Evolutionary conservation across 1,284 basidiomycete species (phyloP).

Genomic region (Porodaedalea pini): DNA sequence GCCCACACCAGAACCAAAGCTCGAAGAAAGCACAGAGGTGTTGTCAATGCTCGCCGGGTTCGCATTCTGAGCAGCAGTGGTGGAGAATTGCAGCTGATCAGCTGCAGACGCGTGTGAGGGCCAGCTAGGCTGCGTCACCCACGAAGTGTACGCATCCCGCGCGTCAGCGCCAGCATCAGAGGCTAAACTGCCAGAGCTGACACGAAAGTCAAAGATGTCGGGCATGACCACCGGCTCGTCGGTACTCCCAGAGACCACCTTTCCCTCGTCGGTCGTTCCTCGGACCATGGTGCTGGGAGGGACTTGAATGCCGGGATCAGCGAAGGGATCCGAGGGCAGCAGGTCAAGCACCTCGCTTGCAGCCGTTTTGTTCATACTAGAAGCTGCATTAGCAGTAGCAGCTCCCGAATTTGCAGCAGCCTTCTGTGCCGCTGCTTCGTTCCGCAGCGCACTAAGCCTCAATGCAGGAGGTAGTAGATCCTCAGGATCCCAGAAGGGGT

Average conservation of each 20-base stretch:
- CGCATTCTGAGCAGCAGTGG: no score
- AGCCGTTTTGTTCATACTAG: background rate
- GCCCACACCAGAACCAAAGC: background rate
- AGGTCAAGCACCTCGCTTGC: background rate
- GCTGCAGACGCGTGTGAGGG: background rate
- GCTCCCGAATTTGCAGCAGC: no score
- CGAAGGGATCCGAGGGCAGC: background rate
- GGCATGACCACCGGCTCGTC: background rate
- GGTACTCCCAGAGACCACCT: background rate
- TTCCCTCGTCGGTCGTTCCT: background rate
- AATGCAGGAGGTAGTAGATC: constrained; percentile 11
- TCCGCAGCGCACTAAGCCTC: constrained; percentile 4
- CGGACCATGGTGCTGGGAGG: no score
- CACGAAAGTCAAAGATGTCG: constrained; percentile 7
- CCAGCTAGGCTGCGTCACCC: constrained; percentile 5
- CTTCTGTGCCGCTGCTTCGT: background rate
- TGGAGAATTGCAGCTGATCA: no score
- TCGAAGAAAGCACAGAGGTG: background rate
- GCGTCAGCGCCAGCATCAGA: background rate
- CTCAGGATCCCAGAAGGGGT: constrained; percentile 18
- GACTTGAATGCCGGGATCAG: background rate
- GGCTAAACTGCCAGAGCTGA: background rate
- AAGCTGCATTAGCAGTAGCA: background rate
- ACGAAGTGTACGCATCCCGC: constrained; percentile 4
- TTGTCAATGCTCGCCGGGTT: background rate